phyloP scores from a whole-genome alignment of 83 land plant species.

The Diphasiastrum complanatum region DNA sequence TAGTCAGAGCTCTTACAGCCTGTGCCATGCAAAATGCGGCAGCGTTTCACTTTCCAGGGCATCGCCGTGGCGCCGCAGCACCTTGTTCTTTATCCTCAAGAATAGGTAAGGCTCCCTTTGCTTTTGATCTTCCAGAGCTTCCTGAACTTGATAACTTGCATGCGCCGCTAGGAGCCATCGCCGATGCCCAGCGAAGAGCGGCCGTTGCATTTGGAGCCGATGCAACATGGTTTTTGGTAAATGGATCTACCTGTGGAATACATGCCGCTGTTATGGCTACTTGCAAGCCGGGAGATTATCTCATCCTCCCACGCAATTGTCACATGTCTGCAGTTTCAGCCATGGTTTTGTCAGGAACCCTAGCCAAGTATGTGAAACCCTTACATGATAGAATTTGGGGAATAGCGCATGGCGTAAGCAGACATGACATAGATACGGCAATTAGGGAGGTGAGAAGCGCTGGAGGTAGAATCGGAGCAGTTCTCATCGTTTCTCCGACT shows the following conservation, averaged over 20 bases:
- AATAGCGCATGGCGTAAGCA: constrained; percentile 53
- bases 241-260: constrained; percentile 86
- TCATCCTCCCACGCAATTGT: constrained; percentile 70
- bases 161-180: constrained; percentile 62
- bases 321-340: constrained; percentile 80
- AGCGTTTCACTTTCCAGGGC: constrained; percentile 86
- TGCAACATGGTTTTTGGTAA: constrained; percentile 78
- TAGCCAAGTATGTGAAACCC: constrained; percentile 63
- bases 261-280: constrained; percentile 90
- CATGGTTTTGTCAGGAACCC: constrained; percentile 68
- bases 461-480: constrained; percentile 58
- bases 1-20: constrained; percentile 50
- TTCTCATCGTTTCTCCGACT: constrained; percentile 77
- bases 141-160: constrained; percentile 81
- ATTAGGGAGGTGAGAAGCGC: constrained; percentile 48
- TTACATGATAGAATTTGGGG: constrained; percentile 52
- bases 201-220: constrained; percentile 63
- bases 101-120: constrained; percentile 49
- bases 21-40: constrained; percentile 57
- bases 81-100: constrained; percentile 47
- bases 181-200: constrained; percentile 66
- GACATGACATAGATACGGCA: constrained; percentile 47
- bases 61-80: constrained; percentile 70
- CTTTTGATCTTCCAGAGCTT: constrained; percentile 75
- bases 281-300: constrained; percentile 62